These are phyloP conservation scores for Plantago coronopus DNA, from an alignment of 305 asterid genomes.

Conservation along the genomic window DNA sequence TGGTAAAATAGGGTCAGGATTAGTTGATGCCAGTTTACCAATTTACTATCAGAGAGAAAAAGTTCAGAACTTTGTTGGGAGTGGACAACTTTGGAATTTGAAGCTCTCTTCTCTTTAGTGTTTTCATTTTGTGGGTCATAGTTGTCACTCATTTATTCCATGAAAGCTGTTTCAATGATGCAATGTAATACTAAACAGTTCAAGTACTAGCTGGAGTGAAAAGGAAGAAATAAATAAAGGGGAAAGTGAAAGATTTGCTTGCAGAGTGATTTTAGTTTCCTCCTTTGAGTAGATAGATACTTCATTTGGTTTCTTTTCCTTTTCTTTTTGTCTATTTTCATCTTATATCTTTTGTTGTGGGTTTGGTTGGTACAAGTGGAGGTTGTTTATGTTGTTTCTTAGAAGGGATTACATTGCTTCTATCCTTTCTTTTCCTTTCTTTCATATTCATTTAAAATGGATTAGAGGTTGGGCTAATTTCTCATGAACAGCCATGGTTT, in stretches of 20 bases:
- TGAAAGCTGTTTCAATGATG: conserved; percentile 34
- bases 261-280: conserved; percentile 31
- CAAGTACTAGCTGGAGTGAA: conserved; percentile 42
- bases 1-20: neutral
- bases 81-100: conserved; percentile 20
- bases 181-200: conserved; percentile 26
- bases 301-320: conserved; percentile 20
- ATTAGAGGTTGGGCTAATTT: conserved; percentile 29
- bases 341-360: conserved; percentile 32
- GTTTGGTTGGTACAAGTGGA: conserved; percentile 88
- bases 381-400: conserved; percentile 76
- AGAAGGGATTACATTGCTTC: conserved; percentile 58
- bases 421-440: conserved; percentile 34
- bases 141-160: conserved; percentile 30
- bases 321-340: conserved; percentile 16
- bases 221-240: conserved; percentile 45
- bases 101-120: conserved; percentile 12
- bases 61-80: no score
- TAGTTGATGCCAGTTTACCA: neutral
- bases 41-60: no score
- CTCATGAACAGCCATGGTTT: conserved; percentile 18
- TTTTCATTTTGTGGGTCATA: conserved; percentile 23
- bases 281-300: conserved; percentile 30
- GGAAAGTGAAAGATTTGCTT: conserved; percentile 42
- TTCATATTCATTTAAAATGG: conserved; percentile 25